phyloP scores from a whole-genome alignment of 257 asterid genomes.

The Eustoma russellianum region DNA sequence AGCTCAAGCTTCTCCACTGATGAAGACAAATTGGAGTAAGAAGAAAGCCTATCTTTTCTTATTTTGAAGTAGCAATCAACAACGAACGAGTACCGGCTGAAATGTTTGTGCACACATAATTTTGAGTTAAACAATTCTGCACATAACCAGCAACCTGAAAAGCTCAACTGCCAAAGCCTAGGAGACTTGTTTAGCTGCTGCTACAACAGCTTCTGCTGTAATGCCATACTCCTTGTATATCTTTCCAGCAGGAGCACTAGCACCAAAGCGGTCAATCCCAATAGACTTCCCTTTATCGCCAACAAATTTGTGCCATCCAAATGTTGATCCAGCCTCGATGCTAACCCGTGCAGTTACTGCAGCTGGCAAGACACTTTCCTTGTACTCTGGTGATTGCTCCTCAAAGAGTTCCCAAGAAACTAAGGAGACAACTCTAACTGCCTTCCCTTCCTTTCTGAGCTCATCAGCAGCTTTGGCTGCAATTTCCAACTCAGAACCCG shows the following conservation, averaged over 20 bases:
- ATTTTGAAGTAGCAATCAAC: conserved; percentile 23
- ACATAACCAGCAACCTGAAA: conserved; percentile 21
- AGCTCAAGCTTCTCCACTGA: conserved; percentile 21
- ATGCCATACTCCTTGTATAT: conserved; percentile 57
- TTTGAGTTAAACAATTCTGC: conserved; percentile 7
- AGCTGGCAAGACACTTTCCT: conserved; percentile 59
- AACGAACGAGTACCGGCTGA: conserved; percentile 11
- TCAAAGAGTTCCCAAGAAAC: conserved; percentile 79
- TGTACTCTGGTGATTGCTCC: conserved; percentile 61
- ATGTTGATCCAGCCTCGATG: conserved; percentile 73
- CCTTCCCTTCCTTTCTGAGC: conserved; percentile 67
- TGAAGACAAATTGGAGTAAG: conserved; percentile 4
- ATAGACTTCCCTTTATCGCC: conserved; percentile 65
- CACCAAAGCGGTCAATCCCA: conserved; percentile 62
- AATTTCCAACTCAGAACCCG: conserved; percentile 71
- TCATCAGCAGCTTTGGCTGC: conserved; percentile 63
- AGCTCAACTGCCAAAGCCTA: conserved; percentile 17
- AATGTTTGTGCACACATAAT: conserved; percentile 10
- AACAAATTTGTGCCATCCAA: conserved; percentile 64
- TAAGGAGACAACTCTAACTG: conserved; percentile 69
- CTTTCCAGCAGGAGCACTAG: conserved; percentile 58
- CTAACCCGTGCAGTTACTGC: conserved; percentile 65
- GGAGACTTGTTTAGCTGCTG: conserved; percentile 59
- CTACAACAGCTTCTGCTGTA: conserved; percentile 61
- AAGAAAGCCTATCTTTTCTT: conserved; percentile 25